Conservation (phyloP, 176 grass and related monocot genomes). For the Chrysopogon serrulatus region DNA sequence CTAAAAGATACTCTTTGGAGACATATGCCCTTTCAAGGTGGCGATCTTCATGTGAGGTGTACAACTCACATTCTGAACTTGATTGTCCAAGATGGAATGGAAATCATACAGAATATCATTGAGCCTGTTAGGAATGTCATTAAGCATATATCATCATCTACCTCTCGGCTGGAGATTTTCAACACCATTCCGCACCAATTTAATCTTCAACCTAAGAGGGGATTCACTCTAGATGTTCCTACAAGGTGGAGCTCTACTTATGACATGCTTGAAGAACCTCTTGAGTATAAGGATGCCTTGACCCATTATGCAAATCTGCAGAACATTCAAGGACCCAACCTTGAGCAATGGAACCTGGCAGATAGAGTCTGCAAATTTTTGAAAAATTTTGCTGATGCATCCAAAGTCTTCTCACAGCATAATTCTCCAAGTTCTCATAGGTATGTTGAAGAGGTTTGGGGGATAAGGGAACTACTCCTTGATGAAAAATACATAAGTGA, state of each 20-base stretch:
- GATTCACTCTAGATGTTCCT: not conserved
- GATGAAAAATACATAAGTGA: too few relatives aligned
- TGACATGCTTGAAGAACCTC: not conserved
- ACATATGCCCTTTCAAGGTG: not conserved
- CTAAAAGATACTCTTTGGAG: not conserved
- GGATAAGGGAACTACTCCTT: not conserved
- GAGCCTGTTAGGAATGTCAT: not conserved
- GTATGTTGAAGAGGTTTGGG: not conserved
- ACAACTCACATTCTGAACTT: not conserved
- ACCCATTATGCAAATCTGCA: not conserved
- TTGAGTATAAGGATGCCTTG: not conserved
- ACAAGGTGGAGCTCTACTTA: not conserved
- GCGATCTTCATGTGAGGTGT: not conserved
- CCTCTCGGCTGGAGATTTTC: not conserved
- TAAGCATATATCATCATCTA: not conserved
- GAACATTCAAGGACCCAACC: not conserved
- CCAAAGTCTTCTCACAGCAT: not conserved
- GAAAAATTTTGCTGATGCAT: not conserved
- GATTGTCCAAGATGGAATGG: not conserved
- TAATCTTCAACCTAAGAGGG: not conserved
- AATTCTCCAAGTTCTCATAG: not conserved
- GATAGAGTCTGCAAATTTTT: not conserved
- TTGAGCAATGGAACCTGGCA: not conserved
- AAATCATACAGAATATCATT: not conserved
- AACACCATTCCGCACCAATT: not conserved